These are phyloP conservation scores for Chionographis japonica DNA, from an alignment of 106 monocot species.

Conservation along the genomic window DNA sequence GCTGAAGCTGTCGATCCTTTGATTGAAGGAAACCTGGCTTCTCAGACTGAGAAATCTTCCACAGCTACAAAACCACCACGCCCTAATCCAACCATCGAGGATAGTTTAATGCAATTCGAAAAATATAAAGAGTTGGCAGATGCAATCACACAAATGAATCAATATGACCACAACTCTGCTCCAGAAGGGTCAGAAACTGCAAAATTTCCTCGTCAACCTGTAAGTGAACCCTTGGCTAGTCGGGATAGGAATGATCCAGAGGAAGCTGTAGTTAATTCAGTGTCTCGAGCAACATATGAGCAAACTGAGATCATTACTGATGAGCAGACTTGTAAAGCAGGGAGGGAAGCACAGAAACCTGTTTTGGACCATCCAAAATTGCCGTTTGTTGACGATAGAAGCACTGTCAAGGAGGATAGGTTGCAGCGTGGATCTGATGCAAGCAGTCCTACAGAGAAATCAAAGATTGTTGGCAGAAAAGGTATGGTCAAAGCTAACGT, in stretches of 20 bases:
- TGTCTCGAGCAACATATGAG: conserved; percentile 1
- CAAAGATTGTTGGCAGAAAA: conserved; percentile 14
- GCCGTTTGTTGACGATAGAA: conserved; percentile 10
- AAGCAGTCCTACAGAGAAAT: conserved; percentile 19
- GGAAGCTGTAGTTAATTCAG: too few species aligned
- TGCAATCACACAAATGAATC: conserved; percentile 21
- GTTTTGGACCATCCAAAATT: conserved; percentile 11
- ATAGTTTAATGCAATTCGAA: conserved; percentile 45
- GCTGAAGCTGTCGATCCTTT: conserved; percentile 47
- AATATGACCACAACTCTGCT: conserved; percentile 19
- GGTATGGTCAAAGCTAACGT: conserved; percentile 13
- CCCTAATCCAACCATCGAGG: conserved; percentile 30
- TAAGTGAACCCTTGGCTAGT: too few species aligned
- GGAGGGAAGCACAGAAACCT: conserved; percentile 26
- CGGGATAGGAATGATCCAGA: too few species aligned
- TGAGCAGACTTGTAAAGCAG: conserved; percentile 6
- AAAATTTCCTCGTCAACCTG: too few species aligned
- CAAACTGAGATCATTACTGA: conserved; percentile 5
- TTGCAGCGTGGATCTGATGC: conserved; percentile 11
- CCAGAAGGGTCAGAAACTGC: conserved; percentile 14
- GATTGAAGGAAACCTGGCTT: conserved; percentile 31
- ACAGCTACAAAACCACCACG: conserved; percentile 27
- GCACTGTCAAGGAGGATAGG: conserved; percentile 10
- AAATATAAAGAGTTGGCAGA: conserved; percentile 45
- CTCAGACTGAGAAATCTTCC: conserved; percentile 29